Evolutionary conservation across 768 basidiomycete genomes (phyloP).

Genomic region (Postia placenta): DNA sequence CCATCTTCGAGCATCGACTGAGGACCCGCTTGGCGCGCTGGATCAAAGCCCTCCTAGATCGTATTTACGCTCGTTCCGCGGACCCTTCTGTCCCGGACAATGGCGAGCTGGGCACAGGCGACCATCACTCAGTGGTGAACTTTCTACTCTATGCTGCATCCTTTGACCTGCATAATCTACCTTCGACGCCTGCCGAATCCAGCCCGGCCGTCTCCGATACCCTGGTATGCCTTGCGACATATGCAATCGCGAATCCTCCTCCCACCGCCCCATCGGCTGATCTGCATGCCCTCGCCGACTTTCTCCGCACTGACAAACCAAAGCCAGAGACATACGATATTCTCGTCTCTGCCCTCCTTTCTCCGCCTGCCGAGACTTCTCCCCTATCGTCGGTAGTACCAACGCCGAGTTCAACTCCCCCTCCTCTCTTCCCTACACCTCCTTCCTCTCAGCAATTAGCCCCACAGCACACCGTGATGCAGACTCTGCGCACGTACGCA

Average conservation of each 20-base stretch:
- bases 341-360: conserved; percentile 10
- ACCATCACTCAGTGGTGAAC: conserved; percentile 12
- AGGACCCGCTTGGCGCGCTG: conserved; percentile 19
- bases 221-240: conserved; percentile 10
- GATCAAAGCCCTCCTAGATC: conserved; percentile 17
- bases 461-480: conserved; percentile 6
- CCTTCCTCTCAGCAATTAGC: not conserved
- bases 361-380: too few relatives aligned
- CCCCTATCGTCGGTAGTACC: conserved; percentile 5
- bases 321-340: conserved; percentile 10
- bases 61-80: conserved; percentile 4
- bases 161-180: conserved; percentile 3
- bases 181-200: conserved; percentile 2
- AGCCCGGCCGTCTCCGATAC: conserved; percentile 6
- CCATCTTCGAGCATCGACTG: not conserved
- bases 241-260: conserved; percentile 8
- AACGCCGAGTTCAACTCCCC: conserved; percentile 4
- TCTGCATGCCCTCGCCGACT: not conserved
- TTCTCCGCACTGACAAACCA: conserved; percentile 6
- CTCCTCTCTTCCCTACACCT: conserved; percentile 5
- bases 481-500: conserved; percentile 23
- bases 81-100: too few relatives aligned
- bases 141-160: conserved; percentile 19
- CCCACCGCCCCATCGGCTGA: not conserved
- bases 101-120: too few relatives aligned